Evolutionary conservation across 495 filamentous ascomycete species (phyloP), one percentile per base, ranked within the genome.

Genomic region (Bombardia bombarda): DNA sequence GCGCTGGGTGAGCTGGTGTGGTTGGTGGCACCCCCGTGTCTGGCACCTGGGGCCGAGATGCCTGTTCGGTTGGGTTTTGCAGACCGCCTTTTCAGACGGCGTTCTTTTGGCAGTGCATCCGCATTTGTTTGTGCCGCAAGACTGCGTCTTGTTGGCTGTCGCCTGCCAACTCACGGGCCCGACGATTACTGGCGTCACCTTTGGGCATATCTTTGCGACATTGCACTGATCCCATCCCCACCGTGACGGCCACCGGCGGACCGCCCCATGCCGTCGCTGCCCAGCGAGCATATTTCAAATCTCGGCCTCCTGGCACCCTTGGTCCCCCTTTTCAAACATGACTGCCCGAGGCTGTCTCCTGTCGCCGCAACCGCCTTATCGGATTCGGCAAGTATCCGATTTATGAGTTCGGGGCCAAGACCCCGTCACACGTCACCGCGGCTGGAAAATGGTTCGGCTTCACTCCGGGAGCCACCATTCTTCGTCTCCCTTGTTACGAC

Each of bases 21-120:
- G n/a, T n/a, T n/a, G n/a, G n/a, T n/a, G n/a, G n/a, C n/a, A n/a
- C n/a, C n/a, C n/a, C n/a, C n/a, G n/a, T n/a, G n/a, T n/a, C n/a
- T n/a, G n/a, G n/a, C n/a, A n/a, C n/a, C n/a, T n/a, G 13, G 38
- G 6, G 38, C 14, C 7, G 4, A 16, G 8, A 8, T 7, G 10
- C 17, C 18, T 19, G 13, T 41, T 13, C 4, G 28, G 16, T 18
- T 40, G n/a, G n/a, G 3, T 40, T 35, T 42, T 32, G 19, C 45
- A 42, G 38, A 47, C 45, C 45, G 45, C 45, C 45, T 42, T 47
- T 47, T 47, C 32, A 37, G 35, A n/a, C 2, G 7, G 20, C n/a
- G 26, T n/a, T 12, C 19, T 34, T 32, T 31, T 46, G 25, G 35
- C 18, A 35, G 14, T 31, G 34, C 13, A 38, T 32, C 19, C 16